phyloP scores from a whole-genome alignment of 2,329 filamentous ascomycete species.

The Xylaria digitata region DNA sequence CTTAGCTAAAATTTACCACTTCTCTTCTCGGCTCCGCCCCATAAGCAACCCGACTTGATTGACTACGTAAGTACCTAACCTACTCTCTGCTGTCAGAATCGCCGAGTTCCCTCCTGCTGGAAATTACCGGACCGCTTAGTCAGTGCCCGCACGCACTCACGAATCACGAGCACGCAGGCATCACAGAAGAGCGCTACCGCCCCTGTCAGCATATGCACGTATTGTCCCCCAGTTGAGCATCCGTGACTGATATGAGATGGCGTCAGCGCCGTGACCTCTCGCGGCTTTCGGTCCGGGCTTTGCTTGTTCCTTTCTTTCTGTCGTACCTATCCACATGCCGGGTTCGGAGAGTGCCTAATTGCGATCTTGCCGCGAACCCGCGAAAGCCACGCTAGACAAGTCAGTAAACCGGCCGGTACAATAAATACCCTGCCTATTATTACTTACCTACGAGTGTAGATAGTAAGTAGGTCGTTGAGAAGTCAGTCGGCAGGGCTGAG shows the following conservation, averaged over 20 bases:
- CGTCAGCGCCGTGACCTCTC: slow-evolving; percentile 31
- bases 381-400: background rate
- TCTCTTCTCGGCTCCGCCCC: no score
- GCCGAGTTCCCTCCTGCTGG: slow-evolving; percentile 3
- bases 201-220: slow-evolving; percentile 36
- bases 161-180: slow-evolving; percentile 25
- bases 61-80: no score
- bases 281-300: slow-evolving; percentile 26
- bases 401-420: no score
- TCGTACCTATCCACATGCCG: slow-evolving; percentile 17
- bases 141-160: slow-evolving; percentile 18
- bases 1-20: no score
- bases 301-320: slow-evolving; percentile 6
- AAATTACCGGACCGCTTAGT: slow-evolving; percentile 32
- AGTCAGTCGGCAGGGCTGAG: slow-evolving; percentile 24
- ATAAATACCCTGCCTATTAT: background rate
- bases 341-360: slow-evolving; percentile 22
- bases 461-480: background rate
- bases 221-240: slow-evolving; percentile 19
- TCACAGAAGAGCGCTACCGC: slow-evolving; percentile 12
- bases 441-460: background rate
- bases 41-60: no score
- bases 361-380: slow-evolving; percentile 6
- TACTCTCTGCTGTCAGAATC: slow-evolving; percentile 14
- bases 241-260: slow-evolving; percentile 26